Evolutionary conservation across 345 rosid species (phyloP), one percentile per base, ranked within the genome.

Genomic region (Alliaria petiolata): DNA sequence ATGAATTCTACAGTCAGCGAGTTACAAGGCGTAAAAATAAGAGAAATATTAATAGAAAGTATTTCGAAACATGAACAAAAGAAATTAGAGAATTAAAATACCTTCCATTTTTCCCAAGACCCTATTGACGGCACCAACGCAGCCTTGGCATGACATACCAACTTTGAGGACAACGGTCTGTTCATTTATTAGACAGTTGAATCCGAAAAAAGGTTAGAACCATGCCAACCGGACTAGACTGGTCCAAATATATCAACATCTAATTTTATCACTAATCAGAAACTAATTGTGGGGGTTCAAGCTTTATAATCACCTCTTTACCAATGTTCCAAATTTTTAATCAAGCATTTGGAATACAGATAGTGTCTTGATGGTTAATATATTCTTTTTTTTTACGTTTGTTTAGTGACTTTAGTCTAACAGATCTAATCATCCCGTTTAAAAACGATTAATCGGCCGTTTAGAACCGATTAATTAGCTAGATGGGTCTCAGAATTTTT

Each of bases 71-170:
- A 35, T 16, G 22, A 36, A 31, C 10, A 28, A 53, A 25, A 45
- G 20, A 5, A 14, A 4, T 22, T 7, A 55, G 19, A 35, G 28
- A 56, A 80, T 10, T 28, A 87, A 56, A 81, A 6, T 34, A 93
- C 97, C 97, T 83, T 93, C 96, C 97, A 93, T 85, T 79, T 89
- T 90, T 1, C 86, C 90, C 53, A 91, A 77, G 63, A 91, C 98
- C 81, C 98, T 84, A 72, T 82, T 89, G 67, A 93, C 97, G 33
- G 98, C 91, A 36, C 97, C 98, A 20, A 79, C 86, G 12, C 97
- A 91, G 54, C 96, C 97, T 71, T 83, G 78, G 19, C 96, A 93
- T 67, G 98, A 85, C 98, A 93, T 93, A 15, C 83, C 91, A 69
- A 91, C 98, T 81, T 85, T 89, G 62, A 93, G 95, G 65, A 89